These are phyloP conservation scores for Reutealis trisperma DNA, from an alignment of 345 rosid genomes.

Conservation along the genomic window DNA sequence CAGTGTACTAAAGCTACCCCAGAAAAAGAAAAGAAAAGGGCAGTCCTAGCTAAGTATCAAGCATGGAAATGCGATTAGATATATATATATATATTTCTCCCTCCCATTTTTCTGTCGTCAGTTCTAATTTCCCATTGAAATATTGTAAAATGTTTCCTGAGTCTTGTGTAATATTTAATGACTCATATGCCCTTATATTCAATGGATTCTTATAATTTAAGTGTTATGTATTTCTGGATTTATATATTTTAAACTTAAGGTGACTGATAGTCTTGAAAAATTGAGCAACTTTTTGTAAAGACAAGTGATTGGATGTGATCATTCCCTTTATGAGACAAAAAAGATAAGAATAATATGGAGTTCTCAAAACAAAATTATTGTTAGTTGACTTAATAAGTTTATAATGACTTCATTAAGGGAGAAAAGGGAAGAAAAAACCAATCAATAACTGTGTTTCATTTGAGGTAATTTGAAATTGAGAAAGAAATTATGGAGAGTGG, in stretches of 20 bases:
- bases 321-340: conserved; percentile 9
- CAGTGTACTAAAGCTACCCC: neutral
- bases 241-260: neutral
- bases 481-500: conserved; percentile 3
- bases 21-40: neutral
- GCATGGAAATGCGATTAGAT: neutral
- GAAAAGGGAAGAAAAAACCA: neutral
- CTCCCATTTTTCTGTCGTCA: neutral
- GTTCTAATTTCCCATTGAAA: neutral
- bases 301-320: neutral
- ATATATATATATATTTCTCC: neutral
- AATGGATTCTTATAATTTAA: no score
- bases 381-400: neutral
- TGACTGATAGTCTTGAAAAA: neutral
- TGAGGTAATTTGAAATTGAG: neutral
- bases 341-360: conserved; percentile 7
- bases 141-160: neutral
- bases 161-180: no score
- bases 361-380: conserved; percentile 1
- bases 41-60: conserved; percentile 3
- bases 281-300: conserved; percentile 5
- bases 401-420: neutral
- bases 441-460: neutral
- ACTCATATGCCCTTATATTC: no score
- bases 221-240: neutral